phyloP scores from a whole-genome alignment of 169 alveolate species.

The Sarcocystis neurona region DNA sequence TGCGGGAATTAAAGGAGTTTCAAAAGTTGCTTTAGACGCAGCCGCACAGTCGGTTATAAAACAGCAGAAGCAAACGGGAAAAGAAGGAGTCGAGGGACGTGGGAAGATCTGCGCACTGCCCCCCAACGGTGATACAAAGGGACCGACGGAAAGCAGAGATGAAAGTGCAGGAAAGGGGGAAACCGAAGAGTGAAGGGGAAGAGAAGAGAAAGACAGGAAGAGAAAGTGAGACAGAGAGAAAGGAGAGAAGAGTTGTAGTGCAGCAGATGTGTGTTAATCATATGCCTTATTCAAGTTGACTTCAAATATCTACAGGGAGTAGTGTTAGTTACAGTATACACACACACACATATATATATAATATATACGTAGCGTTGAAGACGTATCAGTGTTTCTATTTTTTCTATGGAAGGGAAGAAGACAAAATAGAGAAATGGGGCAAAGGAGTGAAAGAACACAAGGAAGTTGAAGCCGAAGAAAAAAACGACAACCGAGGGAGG shows the following conservation, averaged over 20 bases:
- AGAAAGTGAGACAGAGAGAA: neutral
- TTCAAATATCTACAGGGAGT: too few species aligned
- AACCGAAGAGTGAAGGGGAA: neutral
- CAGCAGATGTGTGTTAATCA: neutral
- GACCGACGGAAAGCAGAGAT: neutral
- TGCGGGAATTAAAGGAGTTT: slow-evolving; percentile 17
- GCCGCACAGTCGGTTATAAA: neutral
- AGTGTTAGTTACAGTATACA: too few species aligned
- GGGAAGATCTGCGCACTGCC: too few species aligned
- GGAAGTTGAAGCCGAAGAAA: too few species aligned
- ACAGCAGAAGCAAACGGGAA: neutral
- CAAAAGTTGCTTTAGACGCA: slow-evolving; percentile 20
- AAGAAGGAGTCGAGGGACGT: neutral
- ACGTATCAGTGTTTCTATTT: too few species aligned
- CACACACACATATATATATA: neutral
- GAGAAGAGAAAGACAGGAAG: neutral
- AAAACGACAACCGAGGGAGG: too few species aligned
- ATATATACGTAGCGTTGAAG: neutral
- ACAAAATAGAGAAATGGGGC: too few species aligned
- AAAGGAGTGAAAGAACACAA: too few species aligned
- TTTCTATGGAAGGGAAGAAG: too few species aligned
- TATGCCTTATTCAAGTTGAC: too few species aligned
- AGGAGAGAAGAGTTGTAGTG: neutral
- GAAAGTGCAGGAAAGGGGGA: neutral
- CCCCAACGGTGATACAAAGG: too few species aligned